phyloP scores from a whole-genome alignment of 495 filamentous ascomycete species.

The Penicillium malachiteum region DNA sequence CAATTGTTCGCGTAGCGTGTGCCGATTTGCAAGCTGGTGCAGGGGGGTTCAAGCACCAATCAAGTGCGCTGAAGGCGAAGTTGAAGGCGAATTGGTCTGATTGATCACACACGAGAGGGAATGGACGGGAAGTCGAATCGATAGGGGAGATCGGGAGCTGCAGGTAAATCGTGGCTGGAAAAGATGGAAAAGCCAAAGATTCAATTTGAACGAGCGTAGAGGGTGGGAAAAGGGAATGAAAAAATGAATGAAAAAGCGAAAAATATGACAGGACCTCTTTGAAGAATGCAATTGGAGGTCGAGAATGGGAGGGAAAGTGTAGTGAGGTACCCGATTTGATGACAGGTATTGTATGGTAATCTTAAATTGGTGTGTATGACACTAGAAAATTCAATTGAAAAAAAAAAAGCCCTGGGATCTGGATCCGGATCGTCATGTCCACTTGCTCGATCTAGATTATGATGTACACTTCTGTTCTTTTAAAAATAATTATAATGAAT shows the following conservation, averaged over 20 bases:
- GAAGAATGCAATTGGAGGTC: slow-evolving; percentile 9
- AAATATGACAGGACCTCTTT: slow-evolving; percentile 6
- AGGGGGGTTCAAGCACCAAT: slow-evolving; percentile 20
- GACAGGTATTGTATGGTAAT: no score
- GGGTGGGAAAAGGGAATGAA: not conserved
- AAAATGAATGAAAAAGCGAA: slow-evolving; percentile 7
- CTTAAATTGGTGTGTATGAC: not conserved
- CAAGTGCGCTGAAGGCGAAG: slow-evolving; percentile 4
- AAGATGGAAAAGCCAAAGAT: not conserved
- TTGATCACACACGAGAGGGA: slow-evolving; percentile 22
- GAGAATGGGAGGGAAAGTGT: slow-evolving; percentile 4
- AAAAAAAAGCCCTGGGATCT: slow-evolving; percentile 18
- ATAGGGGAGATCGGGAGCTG: not conserved
- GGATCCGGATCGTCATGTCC: slow-evolving; percentile 29
- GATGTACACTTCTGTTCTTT: not conserved
- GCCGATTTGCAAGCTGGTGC: slow-evolving; percentile 6
- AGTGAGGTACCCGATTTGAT: not conserved
- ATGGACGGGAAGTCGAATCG: not conserved
- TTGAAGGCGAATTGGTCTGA: slow-evolving; percentile 9
- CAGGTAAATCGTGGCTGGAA: no score
- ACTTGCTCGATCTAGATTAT: slow-evolving; percentile 11
- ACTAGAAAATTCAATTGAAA: slow-evolving; percentile 5
- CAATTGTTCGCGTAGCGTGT: slow-evolving; percentile 9
- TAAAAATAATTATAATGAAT: not conserved
- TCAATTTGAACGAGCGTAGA: slow-evolving; percentile 1